These are phyloP conservation scores for Phaeomoniella chlamydospora DNA, from an alignment of 2,329 filamentous ascomycete genomes.

Conservation along the genomic window DNA sequence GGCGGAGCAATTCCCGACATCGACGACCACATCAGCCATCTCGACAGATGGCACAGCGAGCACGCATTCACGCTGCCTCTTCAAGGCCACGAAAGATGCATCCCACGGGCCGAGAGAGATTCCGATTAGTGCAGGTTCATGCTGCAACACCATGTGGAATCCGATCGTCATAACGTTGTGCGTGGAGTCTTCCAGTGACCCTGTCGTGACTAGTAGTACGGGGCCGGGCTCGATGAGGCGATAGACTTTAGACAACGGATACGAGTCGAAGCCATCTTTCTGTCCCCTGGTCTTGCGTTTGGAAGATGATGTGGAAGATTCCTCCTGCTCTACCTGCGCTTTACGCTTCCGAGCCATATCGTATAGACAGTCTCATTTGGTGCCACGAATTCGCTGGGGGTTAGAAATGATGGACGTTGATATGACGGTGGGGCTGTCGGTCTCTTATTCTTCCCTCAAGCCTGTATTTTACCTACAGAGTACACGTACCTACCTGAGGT, in stretches of 20 bases:
- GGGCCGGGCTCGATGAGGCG: slow-evolving; percentile 21
- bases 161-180: slow-evolving; percentile 24
- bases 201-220: slow-evolving; percentile 19
- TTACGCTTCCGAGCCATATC: neutral
- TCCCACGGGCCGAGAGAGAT: slow-evolving; percentile 20
- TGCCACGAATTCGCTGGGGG: too few species aligned
- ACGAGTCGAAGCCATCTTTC: slow-evolving; percentile 2
- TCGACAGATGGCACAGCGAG: slow-evolving; percentile 17
- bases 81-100: slow-evolving; percentile 15
- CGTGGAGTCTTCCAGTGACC: slow-evolving; percentile 14
- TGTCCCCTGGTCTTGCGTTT: neutral
- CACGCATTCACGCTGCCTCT: slow-evolving; percentile 17
- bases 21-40: slow-evolving; percentile 16
- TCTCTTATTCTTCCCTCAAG: too few species aligned
- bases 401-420: too few species aligned
- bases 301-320: neutral
- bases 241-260: slow-evolving; percentile 12
- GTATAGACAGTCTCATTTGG: too few species aligned
- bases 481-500: too few species aligned
- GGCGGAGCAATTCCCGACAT: slow-evolving; percentile 19
- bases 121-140: slow-evolving; percentile 19
- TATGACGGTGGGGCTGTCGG: too few species aligned
- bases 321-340: neutral
- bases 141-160: slow-evolving; percentile 24
- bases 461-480: too few species aligned